Percentiles rank a stretch among this genome's conserved stretches.
Evolutionary conservation across 2,329 filamentous ascomycete species (phyloP).

Genomic region (Fusarium equiseti): DNA sequence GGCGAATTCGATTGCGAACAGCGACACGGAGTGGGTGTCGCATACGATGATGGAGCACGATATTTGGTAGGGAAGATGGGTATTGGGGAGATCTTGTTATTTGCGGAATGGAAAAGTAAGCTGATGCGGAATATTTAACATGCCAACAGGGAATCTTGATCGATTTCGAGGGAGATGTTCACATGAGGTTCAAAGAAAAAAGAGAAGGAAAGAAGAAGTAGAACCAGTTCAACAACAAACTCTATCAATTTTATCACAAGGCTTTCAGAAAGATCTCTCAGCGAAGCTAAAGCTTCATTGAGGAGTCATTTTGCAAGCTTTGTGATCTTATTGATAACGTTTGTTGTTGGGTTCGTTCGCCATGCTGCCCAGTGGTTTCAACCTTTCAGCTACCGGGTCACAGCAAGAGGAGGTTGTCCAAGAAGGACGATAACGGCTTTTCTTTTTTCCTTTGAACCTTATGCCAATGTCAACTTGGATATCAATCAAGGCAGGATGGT

Average conservation of each 20-base stretch:
- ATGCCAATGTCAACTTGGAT: not conserved
- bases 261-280: not conserved
- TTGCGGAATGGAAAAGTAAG: not conserved
- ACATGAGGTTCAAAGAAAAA: not conserved
- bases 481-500: not conserved
- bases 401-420: not conserved
- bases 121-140: not conserved
- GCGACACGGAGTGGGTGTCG: slow-evolving; percentile 60
- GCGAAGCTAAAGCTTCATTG: not conserved
- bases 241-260: fast-evolving
- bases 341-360: not conserved
- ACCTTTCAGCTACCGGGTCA: not conserved
- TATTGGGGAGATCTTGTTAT: not conserved
- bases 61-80: slow-evolving; percentile 52
- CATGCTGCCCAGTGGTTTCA: not conserved
- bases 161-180: not conserved
- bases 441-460: not conserved
- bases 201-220: not conserved
- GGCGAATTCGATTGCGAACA: slow-evolving; percentile 60
- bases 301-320: not conserved
- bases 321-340: not conserved
- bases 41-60: slow-evolving; percentile 60
- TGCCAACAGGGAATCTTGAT: not conserved
- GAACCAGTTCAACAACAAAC: not conserved
- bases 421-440: not conserved